Base-by-base conservation (phyloP, 2,329 filamentous ascomycete genomes). In the Fusarium redolens region DNA sequence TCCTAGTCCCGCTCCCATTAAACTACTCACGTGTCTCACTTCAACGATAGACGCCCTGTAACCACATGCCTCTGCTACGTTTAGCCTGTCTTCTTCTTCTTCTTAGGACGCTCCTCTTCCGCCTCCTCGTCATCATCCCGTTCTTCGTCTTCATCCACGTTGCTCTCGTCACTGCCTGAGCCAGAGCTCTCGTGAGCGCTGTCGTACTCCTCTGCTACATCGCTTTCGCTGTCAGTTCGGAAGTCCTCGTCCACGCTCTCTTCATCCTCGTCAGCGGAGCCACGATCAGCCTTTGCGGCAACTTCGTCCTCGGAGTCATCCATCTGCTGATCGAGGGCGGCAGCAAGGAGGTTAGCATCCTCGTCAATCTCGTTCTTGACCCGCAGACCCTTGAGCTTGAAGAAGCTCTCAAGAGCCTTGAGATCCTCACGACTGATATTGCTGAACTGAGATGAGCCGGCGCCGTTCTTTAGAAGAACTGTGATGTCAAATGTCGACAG, bases 351-450 rank as follows among this genome's bases (percentile, higher is more conserved):
- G 81, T 93, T 91, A 81, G 94, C 93, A 77, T 99, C 96, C 81
- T 98, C 96, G 70, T 97, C 92, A 86, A 99, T 98, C 84, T 99
- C 96, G 82, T 99, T 99, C 91, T 98, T 98, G 64, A 97, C 95
- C 61, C 96, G 93, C 79, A 99, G 89, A 69, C 92, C 93, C 87
- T 98, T 98, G 76, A 94, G 90, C 84, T 97, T 96, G 89, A 99
- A 98, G 86, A 99, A 99, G 75, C 92, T 92, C 82, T 99, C 96
- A n/a, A 99, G 89, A 11, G 94, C 93, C 84, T 96, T 93, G 83
- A 98, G 94, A 81, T 99, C 96, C 85, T 99, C 96, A 77, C 96
- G 93, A 82, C 98, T 99, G 82, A 99, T 99, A 86, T 99, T 99
- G 85, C 95, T 97, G 86, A 99, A 99, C 79, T 98, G 95, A 77